Evolutionary conservation across 2,329 filamentous ascomycete genomes (phyloP).

Genomic region (Venturiaceae sp.): DNA sequence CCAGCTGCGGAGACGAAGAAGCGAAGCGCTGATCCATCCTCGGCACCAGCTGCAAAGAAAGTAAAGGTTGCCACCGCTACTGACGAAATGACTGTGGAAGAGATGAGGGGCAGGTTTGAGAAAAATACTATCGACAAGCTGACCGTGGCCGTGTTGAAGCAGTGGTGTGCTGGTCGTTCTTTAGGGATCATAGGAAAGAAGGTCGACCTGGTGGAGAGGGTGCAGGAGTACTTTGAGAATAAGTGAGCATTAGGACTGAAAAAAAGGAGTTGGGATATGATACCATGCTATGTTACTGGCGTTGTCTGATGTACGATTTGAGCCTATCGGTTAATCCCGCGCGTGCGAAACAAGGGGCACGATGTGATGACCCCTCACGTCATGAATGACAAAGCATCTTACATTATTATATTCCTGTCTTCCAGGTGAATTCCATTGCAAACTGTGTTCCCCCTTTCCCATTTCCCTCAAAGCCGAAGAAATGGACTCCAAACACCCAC

Average conservation of each 20-base stretch:
- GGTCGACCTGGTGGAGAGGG: constrained; percentile 22
- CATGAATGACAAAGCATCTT: background rate
- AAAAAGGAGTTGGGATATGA: background rate
- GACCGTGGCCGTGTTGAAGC: constrained; percentile 23
- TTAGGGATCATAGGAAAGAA: constrained; percentile 15
- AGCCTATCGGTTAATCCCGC: background rate
- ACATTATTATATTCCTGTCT: background rate
- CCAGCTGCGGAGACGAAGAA: constrained; percentile 35
- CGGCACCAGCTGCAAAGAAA: constrained; percentile 29
- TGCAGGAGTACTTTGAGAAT: constrained; percentile 8
- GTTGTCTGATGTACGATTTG: background rate
- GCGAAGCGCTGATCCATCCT: constrained; percentile 21
- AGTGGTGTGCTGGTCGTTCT: constrained; percentile 13
- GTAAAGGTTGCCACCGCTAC: constrained; percentile 27
- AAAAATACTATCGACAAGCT: constrained; percentile 28
- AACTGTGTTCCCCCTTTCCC: no score
- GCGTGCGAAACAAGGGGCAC: background rate
- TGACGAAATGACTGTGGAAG: constrained; percentile 19
- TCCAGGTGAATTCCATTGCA: background rate
- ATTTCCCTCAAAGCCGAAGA: no score
- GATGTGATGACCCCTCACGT: background rate
- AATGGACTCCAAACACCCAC: no score
- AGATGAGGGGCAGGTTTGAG: constrained; percentile 34
- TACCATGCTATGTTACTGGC: background rate
- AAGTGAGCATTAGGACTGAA: constrained; percentile 5